Conservation (phyloP, 768 basidiomycete species). For the Suillus variegatus region DNA sequence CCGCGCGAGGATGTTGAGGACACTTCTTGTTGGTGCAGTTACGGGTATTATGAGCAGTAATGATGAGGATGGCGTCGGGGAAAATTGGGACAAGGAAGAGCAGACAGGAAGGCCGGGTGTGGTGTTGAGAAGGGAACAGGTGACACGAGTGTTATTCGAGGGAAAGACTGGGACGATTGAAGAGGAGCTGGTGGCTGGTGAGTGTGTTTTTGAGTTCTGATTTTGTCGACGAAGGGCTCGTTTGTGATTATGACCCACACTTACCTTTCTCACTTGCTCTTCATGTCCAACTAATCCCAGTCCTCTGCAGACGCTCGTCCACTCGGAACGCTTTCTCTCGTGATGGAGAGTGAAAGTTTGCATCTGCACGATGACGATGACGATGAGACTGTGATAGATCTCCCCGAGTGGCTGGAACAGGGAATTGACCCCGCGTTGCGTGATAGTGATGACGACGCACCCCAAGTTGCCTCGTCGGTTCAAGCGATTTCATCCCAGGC, state of each 20-base stretch:
- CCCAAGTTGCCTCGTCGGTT: slow-evolving; percentile 5
- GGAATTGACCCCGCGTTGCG: slow-evolving; percentile 81
- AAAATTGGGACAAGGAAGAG: neutral
- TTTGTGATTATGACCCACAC: neutral
- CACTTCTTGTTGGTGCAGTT: slow-evolving; percentile 62
- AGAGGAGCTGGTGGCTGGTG: slow-evolving; percentile 37
- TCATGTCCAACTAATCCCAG: slow-evolving; percentile 20
- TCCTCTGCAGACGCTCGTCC: slow-evolving; percentile 37
- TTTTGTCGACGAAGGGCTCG: slow-evolving; percentile 6
- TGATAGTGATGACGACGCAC: slow-evolving; percentile 60
- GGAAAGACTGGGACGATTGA: slow-evolving; percentile 59
- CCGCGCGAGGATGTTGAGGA: slow-evolving; percentile 75
- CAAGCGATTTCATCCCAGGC: slow-evolving; percentile 44
- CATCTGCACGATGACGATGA: slow-evolving; percentile 43
- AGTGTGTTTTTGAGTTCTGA: slow-evolving; percentile 18
- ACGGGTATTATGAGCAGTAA: slow-evolving; percentile 38
- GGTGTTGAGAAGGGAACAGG: slow-evolving; percentile 79
- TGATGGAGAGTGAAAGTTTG: slow-evolving; percentile 49
- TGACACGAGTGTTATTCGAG: slow-evolving; percentile 74
- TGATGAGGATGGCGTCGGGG: slow-evolving; percentile 40
- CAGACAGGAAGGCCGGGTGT: slow-evolving; percentile 47
- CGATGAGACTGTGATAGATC: slow-evolving; percentile 27
- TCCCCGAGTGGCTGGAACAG: slow-evolving; percentile 88
- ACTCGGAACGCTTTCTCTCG: slow-evolving; percentile 67
- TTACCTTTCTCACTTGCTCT: slow-evolving; percentile 9